Conservation (phyloP, 306 rosid genomes). For the Lathyrus oleraceus region DNA sequence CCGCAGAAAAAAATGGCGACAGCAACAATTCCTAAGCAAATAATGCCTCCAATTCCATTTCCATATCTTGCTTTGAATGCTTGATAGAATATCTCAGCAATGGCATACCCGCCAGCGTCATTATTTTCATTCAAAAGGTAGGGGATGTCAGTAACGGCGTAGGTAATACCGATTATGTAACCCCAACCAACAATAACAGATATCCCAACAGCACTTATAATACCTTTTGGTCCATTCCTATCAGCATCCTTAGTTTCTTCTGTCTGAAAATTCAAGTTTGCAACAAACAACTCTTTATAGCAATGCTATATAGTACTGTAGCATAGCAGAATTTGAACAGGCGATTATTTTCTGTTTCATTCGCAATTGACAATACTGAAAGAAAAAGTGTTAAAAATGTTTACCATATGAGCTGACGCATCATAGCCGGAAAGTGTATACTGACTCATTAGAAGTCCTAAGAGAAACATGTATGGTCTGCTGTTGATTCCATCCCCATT, state of each 20-base stretch:
- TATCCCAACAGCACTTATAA: conserved; percentile 81
- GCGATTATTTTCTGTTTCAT: neutral
- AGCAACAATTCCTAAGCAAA: conserved; percentile 80
- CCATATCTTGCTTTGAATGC: conserved; percentile 85
- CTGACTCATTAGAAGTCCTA: conserved; percentile 94
- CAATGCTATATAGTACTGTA: too few species aligned
- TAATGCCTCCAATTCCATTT: conserved; percentile 80
- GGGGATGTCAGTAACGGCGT: conserved; percentile 72
- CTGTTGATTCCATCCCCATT: conserved; percentile 69
- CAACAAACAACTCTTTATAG: conserved; percentile 9
- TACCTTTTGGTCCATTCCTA: conserved; percentile 88
- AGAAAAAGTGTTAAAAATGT: conserved; percentile 10
- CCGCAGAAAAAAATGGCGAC: conserved; percentile 89
- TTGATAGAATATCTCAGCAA: conserved; percentile 81
- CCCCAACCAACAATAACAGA: conserved; percentile 82
- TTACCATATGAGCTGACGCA: conserved; percentile 95
- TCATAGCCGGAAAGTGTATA: conserved; percentile 85
- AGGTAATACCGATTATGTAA: conserved; percentile 80
- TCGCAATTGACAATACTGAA: neutral
- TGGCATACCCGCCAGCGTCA: conserved; percentile 94
- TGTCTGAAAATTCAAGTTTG: conserved; percentile 58
- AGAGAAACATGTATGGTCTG: conserved; percentile 68
- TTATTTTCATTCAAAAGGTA: conserved; percentile 71
- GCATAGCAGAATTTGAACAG: neutral
- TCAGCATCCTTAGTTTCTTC: conserved; percentile 93